These are phyloP conservation scores for Rhizopogon roseolus DNA, from an alignment of 768 basidiomycete species.

Conservation along the genomic window DNA sequence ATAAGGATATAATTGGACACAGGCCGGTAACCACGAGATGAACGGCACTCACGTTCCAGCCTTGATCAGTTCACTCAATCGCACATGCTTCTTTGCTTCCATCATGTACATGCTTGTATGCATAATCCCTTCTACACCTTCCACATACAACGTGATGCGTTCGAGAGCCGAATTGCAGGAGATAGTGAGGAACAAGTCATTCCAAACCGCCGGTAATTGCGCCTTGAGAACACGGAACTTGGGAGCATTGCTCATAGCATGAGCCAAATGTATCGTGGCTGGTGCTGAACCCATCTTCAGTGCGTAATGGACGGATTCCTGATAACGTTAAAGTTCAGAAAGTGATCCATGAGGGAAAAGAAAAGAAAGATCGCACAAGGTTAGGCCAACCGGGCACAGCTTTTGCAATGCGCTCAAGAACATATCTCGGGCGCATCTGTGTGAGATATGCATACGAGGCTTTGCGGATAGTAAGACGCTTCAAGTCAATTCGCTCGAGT, in stretches of 20 bases:
- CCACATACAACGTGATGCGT: conserved; percentile 35
- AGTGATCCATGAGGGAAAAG: not conserved
- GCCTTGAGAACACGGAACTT: conserved; percentile 46
- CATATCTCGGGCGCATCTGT: conserved; percentile 37
- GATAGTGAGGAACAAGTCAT: conserved; percentile 44
- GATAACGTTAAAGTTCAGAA: conserved; percentile 4
- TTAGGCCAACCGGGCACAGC: conserved; percentile 38
- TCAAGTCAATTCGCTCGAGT: conserved; percentile 35
- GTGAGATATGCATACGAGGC: conserved; percentile 49
- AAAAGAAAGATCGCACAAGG: conserved; percentile 38
- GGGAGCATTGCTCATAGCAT: conserved; percentile 36
- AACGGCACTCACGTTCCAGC: conserved; percentile 42
- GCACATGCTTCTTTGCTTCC: conserved; percentile 47
- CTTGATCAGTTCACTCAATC: conserved; percentile 49
- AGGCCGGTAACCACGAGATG: conserved; percentile 4
- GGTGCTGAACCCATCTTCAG: conserved; percentile 48
- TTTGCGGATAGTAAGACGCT: conserved; percentile 51
- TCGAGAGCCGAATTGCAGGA: conserved; percentile 44
- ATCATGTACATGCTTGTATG: conserved; percentile 54
- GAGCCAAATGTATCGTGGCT: conserved; percentile 22
- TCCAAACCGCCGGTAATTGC: conserved; percentile 56
- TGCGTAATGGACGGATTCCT: conserved; percentile 52
- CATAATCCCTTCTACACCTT: conserved; percentile 29
- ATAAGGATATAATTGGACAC: not conserved
- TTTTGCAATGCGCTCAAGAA: conserved; percentile 42